Base-by-base conservation (phyloP, 306 rosid genomes). In the Prunus armeniaca region DNA sequence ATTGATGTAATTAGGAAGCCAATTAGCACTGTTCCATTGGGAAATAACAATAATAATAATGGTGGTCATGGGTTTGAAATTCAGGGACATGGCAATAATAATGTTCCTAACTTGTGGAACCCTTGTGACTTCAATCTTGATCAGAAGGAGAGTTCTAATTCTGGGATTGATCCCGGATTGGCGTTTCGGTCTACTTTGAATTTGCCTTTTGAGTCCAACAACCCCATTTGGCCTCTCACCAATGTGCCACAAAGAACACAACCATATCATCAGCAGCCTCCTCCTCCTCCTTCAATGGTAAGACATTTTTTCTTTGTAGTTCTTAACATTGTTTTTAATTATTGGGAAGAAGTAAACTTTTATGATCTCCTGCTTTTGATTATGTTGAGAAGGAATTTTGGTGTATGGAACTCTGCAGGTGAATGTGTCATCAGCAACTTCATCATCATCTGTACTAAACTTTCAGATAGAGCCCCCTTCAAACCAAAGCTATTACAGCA, bases 391-490 rank as follows among this genome's bases (percentile, higher is more conserved):
- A 41, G 38, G 71, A 77, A 45, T 17, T 62, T 76, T 79, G 74
- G 43, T 76, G 60, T 83, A 2, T 76, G 76, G 64, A 82, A 34
- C 38, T 18, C 7, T 80, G 86, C 46, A 94, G 98, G 89, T 88
- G 86, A 89, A 80, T 82, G 86, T 65, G 27, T 81, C 91, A 51
- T 54, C 86, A 46, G 79, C 87, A 32, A 83, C 61, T 85, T 81
- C 87, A 34, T 79, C 92, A 54, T 78, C 88, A 75, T 67, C 85
- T 65, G 74, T 79, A 57, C 75, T 81, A 64, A 84, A 74, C 78
- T 87, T 66, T 75, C 74, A 81, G 54, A 75, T 73, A 79, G 98
- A 94, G 97, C 98, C 92, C 98, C 98, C 98, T 94, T 94, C 97
- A 94, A 94, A 94, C 98, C 98, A 94, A 94, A 94, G 81, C 77